Evolutionary conservation across 371 early-diverging fungal species (phyloP).

Genomic region (Cokeromyces recurvatus): DNA sequence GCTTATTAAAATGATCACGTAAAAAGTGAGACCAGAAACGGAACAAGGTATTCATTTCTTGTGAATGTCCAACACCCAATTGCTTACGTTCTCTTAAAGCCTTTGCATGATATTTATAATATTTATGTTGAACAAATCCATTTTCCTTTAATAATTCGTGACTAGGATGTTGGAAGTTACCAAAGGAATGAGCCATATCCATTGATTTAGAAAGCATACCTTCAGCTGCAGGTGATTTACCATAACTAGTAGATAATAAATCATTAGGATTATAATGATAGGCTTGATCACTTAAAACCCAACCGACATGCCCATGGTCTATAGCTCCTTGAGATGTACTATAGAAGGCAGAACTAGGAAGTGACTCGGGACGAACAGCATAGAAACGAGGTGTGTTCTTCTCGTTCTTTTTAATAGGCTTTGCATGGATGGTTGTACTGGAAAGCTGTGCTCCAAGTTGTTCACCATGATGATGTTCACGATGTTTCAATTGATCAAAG

Average conservation of each 20-base stretch:
- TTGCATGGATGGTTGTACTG: constrained; percentile 19
- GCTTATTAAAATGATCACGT: constrained; percentile 90
- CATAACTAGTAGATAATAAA: constrained; percentile 35
- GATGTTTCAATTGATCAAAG: constrained; percentile 47
- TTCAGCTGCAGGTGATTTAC: constrained; percentile 35
- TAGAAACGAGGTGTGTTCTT: constrained; percentile 60
- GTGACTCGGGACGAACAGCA: constrained; percentile 55
- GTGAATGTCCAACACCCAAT: constrained; percentile 88
- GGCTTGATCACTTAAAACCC: constrained; percentile 66
- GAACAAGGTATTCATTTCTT: constrained; percentile 97
- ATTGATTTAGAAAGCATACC: constrained; percentile 27
- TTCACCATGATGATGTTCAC: constrained; percentile 17
- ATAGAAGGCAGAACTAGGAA: constrained; percentile 47
- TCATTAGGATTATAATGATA: constrained; percentile 50
- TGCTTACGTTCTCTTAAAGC: constrained; percentile 93
- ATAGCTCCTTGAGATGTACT: constrained; percentile 44
- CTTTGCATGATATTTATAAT: constrained; percentile 90
- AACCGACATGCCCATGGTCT: constrained; percentile 85
- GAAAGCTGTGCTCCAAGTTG: constrained; percentile 21
- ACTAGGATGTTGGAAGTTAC: constrained; percentile 88
- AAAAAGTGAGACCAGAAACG: constrained; percentile 98
- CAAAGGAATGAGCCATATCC: constrained; percentile 71
- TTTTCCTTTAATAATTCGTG: constrained; percentile 92
- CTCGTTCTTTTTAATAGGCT: constrained; percentile 31
- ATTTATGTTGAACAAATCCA: constrained; percentile 95